Conservation (phyloP, 2,329 filamentous ascomycete species). For the Colletotrichum eleusines region DNA sequence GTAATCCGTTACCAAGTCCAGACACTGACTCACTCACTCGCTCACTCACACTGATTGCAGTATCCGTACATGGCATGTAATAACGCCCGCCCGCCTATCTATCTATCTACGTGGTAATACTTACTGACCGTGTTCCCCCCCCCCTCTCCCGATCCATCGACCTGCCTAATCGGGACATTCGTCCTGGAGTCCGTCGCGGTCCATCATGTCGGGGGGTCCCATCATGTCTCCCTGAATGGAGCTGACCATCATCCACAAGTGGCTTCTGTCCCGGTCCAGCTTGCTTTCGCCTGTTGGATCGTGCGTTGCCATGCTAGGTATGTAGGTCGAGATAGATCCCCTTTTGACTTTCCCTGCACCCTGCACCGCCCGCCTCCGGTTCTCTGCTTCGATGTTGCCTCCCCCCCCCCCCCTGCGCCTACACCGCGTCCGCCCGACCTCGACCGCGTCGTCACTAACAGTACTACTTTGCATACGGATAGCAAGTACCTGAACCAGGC, state of each 20-base stretch:
- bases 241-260: slow-evolving; percentile 12
- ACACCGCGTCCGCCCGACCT: background rate
- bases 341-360: slow-evolving; percentile 4
- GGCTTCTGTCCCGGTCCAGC: slow-evolving; percentile 32
- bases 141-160: slow-evolving; percentile 18
- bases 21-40: too few species aligned
- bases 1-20: background rate
- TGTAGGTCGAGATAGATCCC: background rate
- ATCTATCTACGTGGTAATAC: too few species aligned
- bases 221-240: slow-evolving; percentile 20
- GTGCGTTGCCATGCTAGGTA: background rate
- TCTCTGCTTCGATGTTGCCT: background rate
- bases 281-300: slow-evolving; percentile 23
- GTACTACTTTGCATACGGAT: background rate
- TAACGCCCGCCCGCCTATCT: slow-evolving; percentile 23
- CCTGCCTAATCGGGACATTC: slow-evolving; percentile 41
- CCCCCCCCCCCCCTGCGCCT: slow-evolving; percentile 4
- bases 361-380: background rate
- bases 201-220: slow-evolving; percentile 24
- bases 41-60: too few species aligned
- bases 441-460: background rate
- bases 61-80: background rate
- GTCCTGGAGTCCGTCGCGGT: slow-evolving; percentile 35
- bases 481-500: background rate
- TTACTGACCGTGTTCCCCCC: too few species aligned